Evolutionary conservation across 441 rosid genomes (phyloP), one percentile per base, ranked within the genome.

Genomic region (Erodium moschatum): DNA sequence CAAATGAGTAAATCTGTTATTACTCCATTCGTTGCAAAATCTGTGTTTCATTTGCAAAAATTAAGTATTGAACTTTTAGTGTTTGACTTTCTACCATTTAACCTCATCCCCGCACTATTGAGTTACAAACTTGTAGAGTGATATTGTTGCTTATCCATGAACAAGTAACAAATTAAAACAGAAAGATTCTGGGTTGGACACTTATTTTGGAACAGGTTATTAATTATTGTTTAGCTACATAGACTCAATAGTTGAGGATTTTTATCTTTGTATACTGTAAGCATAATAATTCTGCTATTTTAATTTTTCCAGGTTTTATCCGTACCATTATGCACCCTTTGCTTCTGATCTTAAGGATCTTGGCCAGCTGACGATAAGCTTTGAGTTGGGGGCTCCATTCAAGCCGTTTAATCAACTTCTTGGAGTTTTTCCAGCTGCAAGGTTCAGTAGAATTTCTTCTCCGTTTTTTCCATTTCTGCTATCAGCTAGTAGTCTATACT

Each of bases 271-370:
- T 9, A 44, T 44, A 44, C 50, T 12, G n/a, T 44, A 44, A 10
- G 50, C 50, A 44, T 44, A 10, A 12, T 44, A 44, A 44, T 44
- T 44, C 50, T 44, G 8, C 50, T 44, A 52, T n/a, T n/a, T 21
- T 10, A 48, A 16, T 10, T 15, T 70, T 65, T 70, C 69, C 24
- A 78, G 81, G 81, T 78, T 78, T 74, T 78, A 78, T 58, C 81
- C 81, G 6, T 78, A 75, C 58, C 81, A 78, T 67, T 78, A 78
- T 75, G 81, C 81, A n/a, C 81, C 81, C 38, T 78, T 75, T 72
- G 79, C 81, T 6, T 78, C 81, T 13, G 81, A 78, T 75, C 70
- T 78, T 48, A 5, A 10, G n/a, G 76, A 64, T 65, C 35, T 75
- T 35, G 67, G n/a, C 67, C 72, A 72, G 56, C 31, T 72, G 6